Conservation (phyloP, 78 protist genomes). For the Protostelium mycophagum region DNA sequence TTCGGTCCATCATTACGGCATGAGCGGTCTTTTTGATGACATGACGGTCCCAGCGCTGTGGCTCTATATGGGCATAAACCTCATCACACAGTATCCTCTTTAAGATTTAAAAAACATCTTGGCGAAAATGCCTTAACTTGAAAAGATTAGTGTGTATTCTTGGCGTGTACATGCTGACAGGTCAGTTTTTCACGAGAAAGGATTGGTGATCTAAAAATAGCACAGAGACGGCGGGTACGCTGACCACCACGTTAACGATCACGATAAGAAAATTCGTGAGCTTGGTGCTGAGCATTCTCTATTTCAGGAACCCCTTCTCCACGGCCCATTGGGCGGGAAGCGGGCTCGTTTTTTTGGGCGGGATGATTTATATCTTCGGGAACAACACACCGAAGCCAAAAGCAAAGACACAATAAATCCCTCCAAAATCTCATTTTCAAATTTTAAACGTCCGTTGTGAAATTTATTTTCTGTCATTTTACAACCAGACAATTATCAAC, state of each 20-base stretch:
- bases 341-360: conserved; percentile 32
- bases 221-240: conserved; percentile 15
- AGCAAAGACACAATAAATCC: background rate
- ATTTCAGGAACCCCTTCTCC: conserved; percentile 42
- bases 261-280: conserved; percentile 47
- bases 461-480: no score
- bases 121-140: background rate
- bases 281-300: conserved; percentile 28
- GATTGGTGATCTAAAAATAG: background rate
- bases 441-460: no score
- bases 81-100: conserved; percentile 36
- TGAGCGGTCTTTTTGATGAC: background rate
- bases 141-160: conserved; percentile 18
- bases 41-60: conserved; percentile 20
- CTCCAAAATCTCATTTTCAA: no score
- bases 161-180: conserved; percentile 55
- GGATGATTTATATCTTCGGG: conserved; percentile 20
- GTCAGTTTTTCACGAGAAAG: conserved; percentile 5
- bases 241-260: conserved; percentile 51
- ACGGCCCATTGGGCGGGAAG: conserved; percentile 21
- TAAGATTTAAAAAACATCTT: background rate
- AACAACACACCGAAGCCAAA: background rate
- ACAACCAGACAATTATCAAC: no score
- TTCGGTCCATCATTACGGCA: background rate
- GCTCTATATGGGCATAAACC: conserved; percentile 37